Evolutionary conservation across 176 grass and related monocot species (phyloP), one percentile per base, ranked within the genome.

Genomic region (Oryza punctata): DNA sequence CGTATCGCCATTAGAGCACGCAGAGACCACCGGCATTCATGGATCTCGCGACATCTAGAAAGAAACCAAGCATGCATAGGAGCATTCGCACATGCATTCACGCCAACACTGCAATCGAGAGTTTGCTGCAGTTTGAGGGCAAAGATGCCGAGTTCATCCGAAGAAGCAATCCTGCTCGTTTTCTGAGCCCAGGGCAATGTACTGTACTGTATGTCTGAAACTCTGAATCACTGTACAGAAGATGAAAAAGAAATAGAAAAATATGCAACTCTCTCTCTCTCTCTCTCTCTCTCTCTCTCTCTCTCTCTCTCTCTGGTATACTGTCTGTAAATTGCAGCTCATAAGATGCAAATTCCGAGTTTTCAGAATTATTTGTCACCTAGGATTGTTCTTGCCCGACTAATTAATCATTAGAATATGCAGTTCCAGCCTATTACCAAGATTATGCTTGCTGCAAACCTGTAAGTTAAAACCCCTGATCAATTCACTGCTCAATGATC

Each of bases 61-160:
- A 45, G 41, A 44, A 15, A 60, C 57, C 54, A 60, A 60, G 50
- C 50, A 19, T 19, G 18, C 18, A 21, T 21, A 18, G 19, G 57
- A 61, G 57, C 57, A 23, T 61, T 23, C n/a, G 57, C 57, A 24
- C 57, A 61, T 61, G 57, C 21, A 24, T 61, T 60, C 54, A 77
- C 78, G 78, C 78, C 6, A 80, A 24, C 71, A 71, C n/a, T 32
- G 29, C 57, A 0, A 82, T 78, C 78, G 79, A 67, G 79, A 67
- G 78, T n/a, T 90, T 86, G 88, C 84, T 90, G 88, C 88, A 67
- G 2, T 67, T 45, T 14, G 72, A 41, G 78, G 54, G 67, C 78
- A 86, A 82, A 89, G 82, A 89, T 86, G 82, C 88, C 44, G 12
- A 21, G 43, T 50, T 78, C 29, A 59, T 13, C 63, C 38, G 4